Base-by-base conservation (phyloP, 164 flowering plant species). In the Annona squamosa region DNA sequence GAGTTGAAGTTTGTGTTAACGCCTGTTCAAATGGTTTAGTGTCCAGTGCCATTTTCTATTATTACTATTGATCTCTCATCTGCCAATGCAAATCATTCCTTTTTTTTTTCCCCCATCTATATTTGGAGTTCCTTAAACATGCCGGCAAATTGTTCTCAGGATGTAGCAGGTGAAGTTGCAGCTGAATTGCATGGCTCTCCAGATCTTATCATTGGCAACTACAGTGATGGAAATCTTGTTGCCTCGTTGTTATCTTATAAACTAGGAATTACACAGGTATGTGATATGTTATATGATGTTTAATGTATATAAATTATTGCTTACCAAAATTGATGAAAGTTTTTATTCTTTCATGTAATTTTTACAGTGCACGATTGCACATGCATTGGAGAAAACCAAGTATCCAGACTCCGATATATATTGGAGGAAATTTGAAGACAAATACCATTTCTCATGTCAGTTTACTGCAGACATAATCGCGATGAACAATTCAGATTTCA, bases 211-310 rank as follows among this genome's bases (percentile, higher is more conserved):
- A 89, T 95, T 75, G 99, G 99, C 52, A 95, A 95, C 81, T 95
- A 95, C 75, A 95, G 99, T 83, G 99, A 95, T 80, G 99, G 99
- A 66, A 95, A 95, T 86, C 93, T 95, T 69, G 99, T 95, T 69
- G 98, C 98, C 63, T 88, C 97, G 66, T 80, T 95, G 72, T 79
- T 95, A 77, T 81, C 98, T 13, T 73, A 87, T 77, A 91, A 90
- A 71, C 82, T 91, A 81, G 99, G 99, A 72, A 88, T 93, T 63
- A 95, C 97, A 48, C 97, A 93, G 94, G 99, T 95, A 16, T 67
- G 78, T 37, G n/a, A 68, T 46, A 41, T 46, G 48, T 65, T 4
- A n/a, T 37, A 67, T 59, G 44, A 16, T 77, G 62, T 52, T 52
- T 16, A 52, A 7, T 9, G 13, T 52, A 52, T 52, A 52, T 16